Evolutionary conservation across 305 asterid genomes (phyloP).

Genomic region (Fraxinus latifolia): DNA sequence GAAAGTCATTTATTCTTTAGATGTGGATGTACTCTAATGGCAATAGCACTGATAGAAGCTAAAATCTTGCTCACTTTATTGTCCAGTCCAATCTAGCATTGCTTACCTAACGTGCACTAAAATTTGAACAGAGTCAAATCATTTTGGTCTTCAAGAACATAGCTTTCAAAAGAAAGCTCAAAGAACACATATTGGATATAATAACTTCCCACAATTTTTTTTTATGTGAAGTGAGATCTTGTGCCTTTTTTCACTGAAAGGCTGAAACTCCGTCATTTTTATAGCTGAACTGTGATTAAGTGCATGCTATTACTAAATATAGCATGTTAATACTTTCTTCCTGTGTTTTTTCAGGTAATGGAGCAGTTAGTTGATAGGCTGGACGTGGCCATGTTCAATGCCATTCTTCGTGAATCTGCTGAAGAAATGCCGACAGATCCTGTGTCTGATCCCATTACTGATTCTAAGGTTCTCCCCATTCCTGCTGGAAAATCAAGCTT

Average conservation of each 20-base stretch:
- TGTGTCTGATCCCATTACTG: slow-evolving; percentile 83
- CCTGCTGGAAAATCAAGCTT: slow-evolving; percentile 86
- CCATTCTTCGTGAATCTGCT: slow-evolving; percentile 80
- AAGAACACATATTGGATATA: not conserved
- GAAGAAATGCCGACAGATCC: slow-evolving; percentile 96
- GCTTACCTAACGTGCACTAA: not conserved
- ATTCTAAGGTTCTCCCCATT: slow-evolving; percentile 76
- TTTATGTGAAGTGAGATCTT: not conserved
- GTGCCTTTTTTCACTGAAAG: not conserved
- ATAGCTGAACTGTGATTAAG: not conserved
- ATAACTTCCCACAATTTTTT: not conserved
- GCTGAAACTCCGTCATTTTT: not conserved
- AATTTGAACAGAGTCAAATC: not conserved
- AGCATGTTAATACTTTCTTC: slow-evolving; percentile 7
- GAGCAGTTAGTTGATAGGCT: slow-evolving; percentile 83
- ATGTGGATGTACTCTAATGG: not conserved
- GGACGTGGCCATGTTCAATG: slow-evolving; percentile 93
- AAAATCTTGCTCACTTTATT: not conserved
- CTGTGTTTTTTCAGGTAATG: slow-evolving; percentile 54
- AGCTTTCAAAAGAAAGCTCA: not conserved
- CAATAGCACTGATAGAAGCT: not conserved
- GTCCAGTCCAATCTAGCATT: not conserved
- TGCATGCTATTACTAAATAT: not conserved
- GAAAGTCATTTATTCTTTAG: not conserved
- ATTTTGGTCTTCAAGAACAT: not conserved